Evolutionary conservation across 2,329 filamentous ascomycete species (phyloP).

Genomic region (Tolypocladium ovalisporum): DNA sequence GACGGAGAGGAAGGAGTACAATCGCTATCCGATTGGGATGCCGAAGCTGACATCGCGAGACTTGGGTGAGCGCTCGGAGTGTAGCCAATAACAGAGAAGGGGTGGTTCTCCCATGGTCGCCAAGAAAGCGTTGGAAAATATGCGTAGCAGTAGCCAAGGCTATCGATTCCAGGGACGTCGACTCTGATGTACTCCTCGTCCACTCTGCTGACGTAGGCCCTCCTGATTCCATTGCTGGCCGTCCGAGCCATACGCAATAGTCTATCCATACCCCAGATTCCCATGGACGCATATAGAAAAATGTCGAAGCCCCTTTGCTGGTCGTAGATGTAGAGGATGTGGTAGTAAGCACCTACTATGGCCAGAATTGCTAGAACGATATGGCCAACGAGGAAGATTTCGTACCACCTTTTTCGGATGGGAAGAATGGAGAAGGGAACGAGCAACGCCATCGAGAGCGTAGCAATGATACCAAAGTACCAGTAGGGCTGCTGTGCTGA

Average conservation of each 20-base stretch:
- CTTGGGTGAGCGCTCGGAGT: conserved; percentile 1
- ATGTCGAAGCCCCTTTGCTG: conserved; percentile 30
- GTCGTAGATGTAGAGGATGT: conserved; percentile 24
- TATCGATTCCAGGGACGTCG: conserved; percentile 14
- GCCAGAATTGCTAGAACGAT: conserved; percentile 27
- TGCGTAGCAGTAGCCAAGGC: conserved; percentile 17
- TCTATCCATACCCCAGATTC: conserved; percentile 18
- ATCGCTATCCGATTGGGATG: conserved; percentile 7
- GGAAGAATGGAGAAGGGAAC: conserved; percentile 21
- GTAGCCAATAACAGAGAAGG: conserved; percentile 17
- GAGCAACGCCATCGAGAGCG: conserved; percentile 18
- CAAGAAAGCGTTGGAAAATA: conserved; percentile 19
- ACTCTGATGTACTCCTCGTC: conserved; percentile 19
- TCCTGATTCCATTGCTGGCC: conserved; percentile 11
- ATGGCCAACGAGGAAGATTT: conserved; percentile 33
- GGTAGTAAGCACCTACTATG: conserved; percentile 31
- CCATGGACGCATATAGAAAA: conserved; percentile 16
- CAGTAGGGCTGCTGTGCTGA: conserved; percentile 24
- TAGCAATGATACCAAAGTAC: conserved; percentile 32
- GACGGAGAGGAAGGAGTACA: background rate
- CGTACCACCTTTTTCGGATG: conserved; percentile 26
- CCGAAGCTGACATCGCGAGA: background rate
- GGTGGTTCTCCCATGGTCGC: conserved; percentile 21
- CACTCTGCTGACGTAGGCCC: conserved; percentile 14
- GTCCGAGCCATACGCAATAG: conserved; percentile 8